Percentiles rank a stretch among this genome's conserved stretches.
Evolutionary conservation across 495 filamentous ascomycete species (phyloP).

Genomic region (Neurospora tetrasperma): DNA sequence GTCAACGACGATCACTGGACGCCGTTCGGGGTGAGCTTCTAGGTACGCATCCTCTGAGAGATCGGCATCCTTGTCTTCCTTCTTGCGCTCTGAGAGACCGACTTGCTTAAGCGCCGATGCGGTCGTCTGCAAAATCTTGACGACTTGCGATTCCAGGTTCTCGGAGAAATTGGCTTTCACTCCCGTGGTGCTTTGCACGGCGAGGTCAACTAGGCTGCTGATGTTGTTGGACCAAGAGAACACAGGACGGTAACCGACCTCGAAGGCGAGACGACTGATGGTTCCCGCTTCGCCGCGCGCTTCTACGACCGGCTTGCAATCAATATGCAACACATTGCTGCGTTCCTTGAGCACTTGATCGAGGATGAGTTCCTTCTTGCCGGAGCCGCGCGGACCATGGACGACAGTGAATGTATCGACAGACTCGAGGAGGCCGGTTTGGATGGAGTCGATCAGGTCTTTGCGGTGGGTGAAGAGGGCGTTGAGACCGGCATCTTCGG

Average conservation of each 20-base stretch:
- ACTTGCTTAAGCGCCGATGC: constrained; percentile 68
- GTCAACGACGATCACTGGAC: constrained; percentile 85
- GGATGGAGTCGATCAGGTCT: constrained; percentile 65
- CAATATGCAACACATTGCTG: constrained; percentile 74
- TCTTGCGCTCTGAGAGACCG: constrained; percentile 55
- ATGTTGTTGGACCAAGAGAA: constrained; percentile 96
- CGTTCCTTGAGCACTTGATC: constrained; percentile 72
- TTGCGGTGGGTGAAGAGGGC: constrained; percentile 86
- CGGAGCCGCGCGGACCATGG: constrained; percentile 83
- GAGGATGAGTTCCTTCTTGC: constrained; percentile 78
- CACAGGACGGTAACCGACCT: constrained; percentile 87
- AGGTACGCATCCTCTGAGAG: constrained; percentile 81
- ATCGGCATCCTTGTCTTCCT: constrained; percentile 60
- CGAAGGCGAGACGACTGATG: constrained; percentile 66
- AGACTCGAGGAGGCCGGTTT: constrained; percentile 78
- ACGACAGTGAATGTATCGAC: constrained; percentile 89
- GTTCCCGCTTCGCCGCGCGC: constrained; percentile 83
- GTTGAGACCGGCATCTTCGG: constrained; percentile 59
- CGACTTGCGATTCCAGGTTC: constrained; percentile 80
- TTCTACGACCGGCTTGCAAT: constrained; percentile 91
- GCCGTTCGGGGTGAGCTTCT: constrained; percentile 74
- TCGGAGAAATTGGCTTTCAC: constrained; percentile 93
- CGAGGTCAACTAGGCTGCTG: constrained; percentile 83
- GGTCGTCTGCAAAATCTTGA: constrained; percentile 86
- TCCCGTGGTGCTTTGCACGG: constrained; percentile 86